phyloP scores from a whole-genome alignment of 495 filamentous ascomycete genomes.

The Podospora pseudocomata region DNA sequence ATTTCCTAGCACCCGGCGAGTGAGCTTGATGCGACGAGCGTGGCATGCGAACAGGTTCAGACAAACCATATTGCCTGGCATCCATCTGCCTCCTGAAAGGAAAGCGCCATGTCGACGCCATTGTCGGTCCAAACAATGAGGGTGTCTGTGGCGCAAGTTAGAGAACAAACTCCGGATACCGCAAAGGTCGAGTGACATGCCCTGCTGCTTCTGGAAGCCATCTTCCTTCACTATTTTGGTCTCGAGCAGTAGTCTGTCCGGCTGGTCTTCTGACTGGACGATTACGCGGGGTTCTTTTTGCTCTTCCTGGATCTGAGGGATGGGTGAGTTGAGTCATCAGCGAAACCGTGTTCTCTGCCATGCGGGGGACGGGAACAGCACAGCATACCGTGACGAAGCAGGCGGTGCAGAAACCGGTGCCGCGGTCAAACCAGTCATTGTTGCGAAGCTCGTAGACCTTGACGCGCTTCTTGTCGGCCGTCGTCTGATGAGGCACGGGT shows the following conservation, averaged over 20 bases:
- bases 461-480: constrained; percentile 86
- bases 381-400: constrained; percentile 69
- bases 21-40: constrained; percentile 14
- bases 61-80: constrained; percentile 84
- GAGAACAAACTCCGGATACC: constrained; percentile 3
- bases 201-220: constrained; percentile 98
- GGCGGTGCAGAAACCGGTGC: constrained; percentile 91
- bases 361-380: neutral
- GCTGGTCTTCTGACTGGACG: constrained; percentile 90
- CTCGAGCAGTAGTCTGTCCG: constrained; percentile 76
- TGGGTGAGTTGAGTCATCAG: neutral
- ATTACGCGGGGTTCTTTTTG: constrained; percentile 76
- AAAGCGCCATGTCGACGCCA: constrained; percentile 93
- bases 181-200: constrained; percentile 43
- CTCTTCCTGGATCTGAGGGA: constrained; percentile 40
- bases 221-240: constrained; percentile 91
- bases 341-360: neutral
- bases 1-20: constrained; percentile 62
- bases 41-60: neutral
- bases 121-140: constrained; percentile 98
- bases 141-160: constrained; percentile 63
- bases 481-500: constrained; percentile 72
- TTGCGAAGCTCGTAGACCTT: constrained; percentile 98
- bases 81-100: constrained; percentile 96
- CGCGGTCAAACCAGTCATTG: constrained; percentile 98